Percentiles rank a stretch among this genome's conserved stretches.
Evolutionary conservation across 148 eudicot genomes (phyloP).

Genomic region (Chenopodium suecicum): DNA sequence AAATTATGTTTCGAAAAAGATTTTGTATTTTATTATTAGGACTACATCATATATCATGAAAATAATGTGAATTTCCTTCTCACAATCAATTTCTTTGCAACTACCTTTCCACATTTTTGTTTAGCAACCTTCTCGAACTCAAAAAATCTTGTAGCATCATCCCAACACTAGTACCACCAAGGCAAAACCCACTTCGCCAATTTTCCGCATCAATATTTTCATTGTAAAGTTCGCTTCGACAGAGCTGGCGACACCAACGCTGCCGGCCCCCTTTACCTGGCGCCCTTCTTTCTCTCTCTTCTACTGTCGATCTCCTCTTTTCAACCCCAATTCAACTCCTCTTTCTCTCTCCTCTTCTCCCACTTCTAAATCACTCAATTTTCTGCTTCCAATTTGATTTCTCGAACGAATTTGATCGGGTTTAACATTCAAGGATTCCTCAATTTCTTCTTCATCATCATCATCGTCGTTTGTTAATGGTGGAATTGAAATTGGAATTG

Average conservation of each 20-base stretch:
- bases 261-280: background rate
- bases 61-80: too few relatives aligned
- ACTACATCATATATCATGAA: too few relatives aligned
- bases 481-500: background rate
- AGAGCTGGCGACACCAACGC: background rate
- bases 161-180: too few relatives aligned
- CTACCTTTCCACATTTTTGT: too few relatives aligned
- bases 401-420: background rate
- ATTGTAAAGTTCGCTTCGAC: background rate
- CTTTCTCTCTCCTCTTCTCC: background rate
- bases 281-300: background rate
- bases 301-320: background rate
- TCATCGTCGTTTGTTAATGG: background rate
- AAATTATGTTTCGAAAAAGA: too few relatives aligned
- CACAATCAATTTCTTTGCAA: too few relatives aligned
- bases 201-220: background rate
- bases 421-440: background rate
- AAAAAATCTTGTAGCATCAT: too few relatives aligned
- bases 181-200: too few relatives aligned
- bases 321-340: slow-evolving; percentile 8
- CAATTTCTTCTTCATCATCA: background rate
- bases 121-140: background rate
- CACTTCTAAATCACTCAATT: background rate
- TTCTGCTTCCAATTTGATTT: too few relatives aligned
- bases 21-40: too few relatives aligned